Conservation (phyloP, 768 basidiomycete genomes). For the Tubosaeta sp. region DNA sequence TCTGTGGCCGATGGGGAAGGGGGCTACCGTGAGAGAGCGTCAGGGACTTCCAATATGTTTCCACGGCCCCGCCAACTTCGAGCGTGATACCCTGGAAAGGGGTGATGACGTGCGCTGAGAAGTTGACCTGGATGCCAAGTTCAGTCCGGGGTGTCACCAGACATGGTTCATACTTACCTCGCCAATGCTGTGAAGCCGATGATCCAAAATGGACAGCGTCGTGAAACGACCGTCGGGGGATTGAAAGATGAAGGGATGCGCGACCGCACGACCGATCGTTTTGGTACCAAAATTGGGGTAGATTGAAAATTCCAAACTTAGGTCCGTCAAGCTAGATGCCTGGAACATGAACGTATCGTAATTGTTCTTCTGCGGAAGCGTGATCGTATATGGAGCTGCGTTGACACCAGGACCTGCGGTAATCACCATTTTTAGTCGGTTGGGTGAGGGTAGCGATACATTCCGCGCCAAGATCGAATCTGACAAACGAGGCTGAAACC, state of each 20-base stretch:
- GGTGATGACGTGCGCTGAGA: slow-evolving; percentile 81
- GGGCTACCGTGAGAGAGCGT: slow-evolving; percentile 27
- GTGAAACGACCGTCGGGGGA: slow-evolving; percentile 50
- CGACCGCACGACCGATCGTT: slow-evolving; percentile 90
- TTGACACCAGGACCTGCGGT: slow-evolving; percentile 80
- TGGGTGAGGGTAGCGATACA: slow-evolving; percentile 63
- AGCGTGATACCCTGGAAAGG: slow-evolving; percentile 91
- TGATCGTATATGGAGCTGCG: slow-evolving; percentile 86
- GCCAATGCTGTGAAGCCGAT: slow-evolving; percentile 89
- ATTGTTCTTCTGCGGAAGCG: slow-evolving; percentile 73
- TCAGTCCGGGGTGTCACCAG: slow-evolving; percentile 1
- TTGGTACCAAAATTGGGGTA: slow-evolving; percentile 98
- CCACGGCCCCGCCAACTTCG: slow-evolving; percentile 90
- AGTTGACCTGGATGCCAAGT: slow-evolving; percentile 58
- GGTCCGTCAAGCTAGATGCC: slow-evolving; percentile 62
- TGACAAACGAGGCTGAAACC: slow-evolving; percentile 70
- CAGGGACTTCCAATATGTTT: slow-evolving; percentile 97
- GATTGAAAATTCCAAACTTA: slow-evolving; percentile 87
- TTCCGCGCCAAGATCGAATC: slow-evolving; percentile 64
- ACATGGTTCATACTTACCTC: slow-evolving; percentile 50
- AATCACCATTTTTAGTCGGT: slow-evolving; percentile 90
- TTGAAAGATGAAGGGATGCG: slow-evolving; percentile 69
- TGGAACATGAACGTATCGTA: slow-evolving; percentile 84
- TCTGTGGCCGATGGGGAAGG: slow-evolving; percentile 33
- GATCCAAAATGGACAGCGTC: slow-evolving; percentile 83